Evolutionary conservation across 2,329 filamentous ascomycete genomes (phyloP).

Genomic region (Scytalidium sp.): DNA sequence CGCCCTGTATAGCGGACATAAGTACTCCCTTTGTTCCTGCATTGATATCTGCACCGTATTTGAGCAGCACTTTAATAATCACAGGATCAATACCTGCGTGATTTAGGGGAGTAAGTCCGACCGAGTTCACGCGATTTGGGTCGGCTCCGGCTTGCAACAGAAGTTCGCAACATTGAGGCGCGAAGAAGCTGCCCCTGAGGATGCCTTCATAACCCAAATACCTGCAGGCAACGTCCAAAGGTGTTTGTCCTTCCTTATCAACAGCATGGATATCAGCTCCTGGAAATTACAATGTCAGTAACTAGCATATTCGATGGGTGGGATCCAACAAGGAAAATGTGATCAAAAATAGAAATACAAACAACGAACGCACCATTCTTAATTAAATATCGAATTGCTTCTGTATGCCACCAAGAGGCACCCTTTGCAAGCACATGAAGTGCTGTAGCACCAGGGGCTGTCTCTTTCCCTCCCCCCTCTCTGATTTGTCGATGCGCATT

Average conservation of each 20-base stretch:
- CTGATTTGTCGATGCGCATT: background rate
- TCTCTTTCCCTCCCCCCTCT: background rate
- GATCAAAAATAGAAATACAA: background rate
- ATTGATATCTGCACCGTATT: constrained; percentile 6
- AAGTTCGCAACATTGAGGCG: background rate
- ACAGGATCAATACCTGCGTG: background rate
- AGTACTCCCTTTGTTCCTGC: constrained; percentile 4
- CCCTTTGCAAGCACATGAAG: constrained; percentile 4
- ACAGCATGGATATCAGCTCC: constrained; percentile 9
- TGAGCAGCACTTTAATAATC: constrained; percentile 3
- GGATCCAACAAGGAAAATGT: background rate
- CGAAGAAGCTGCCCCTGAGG: background rate
- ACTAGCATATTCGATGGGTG: background rate
- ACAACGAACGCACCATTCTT: background rate
- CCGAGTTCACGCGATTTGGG: background rate
- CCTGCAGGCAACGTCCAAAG: constrained; percentile 1
- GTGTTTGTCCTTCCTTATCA: constrained; percentile 7
- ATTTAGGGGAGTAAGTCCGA: constrained; percentile 4
- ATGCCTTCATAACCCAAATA: background rate
- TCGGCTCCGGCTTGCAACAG: constrained; percentile 5
- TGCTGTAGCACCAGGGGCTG: background rate
- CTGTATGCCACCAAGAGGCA: constrained; percentile 2
- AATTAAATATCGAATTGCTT: constrained; percentile 5
- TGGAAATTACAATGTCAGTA: background rate
- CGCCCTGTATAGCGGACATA: constrained; percentile 7